Conservation (phyloP, 768 basidiomycete species). For the Lentinula boryana region DNA sequence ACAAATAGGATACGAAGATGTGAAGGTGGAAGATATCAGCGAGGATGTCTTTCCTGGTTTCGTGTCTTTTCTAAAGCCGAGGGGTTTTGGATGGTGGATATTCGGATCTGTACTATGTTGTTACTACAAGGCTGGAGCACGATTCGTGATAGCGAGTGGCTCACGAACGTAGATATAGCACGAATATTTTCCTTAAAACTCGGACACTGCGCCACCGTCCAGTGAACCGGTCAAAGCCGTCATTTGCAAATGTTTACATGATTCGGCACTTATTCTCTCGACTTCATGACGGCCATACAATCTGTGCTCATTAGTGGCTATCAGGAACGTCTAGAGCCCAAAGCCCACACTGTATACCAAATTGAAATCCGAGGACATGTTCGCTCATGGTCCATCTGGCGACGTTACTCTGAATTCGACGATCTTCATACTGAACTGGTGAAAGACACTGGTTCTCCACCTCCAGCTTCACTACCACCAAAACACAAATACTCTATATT, state of each 20-base stretch:
- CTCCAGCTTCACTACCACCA: slow-evolving; percentile 76
- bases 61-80: slow-evolving; percentile 36
- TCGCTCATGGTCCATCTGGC: slow-evolving; percentile 90
- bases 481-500: slow-evolving; percentile 76
- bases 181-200: no score
- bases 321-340: slow-evolving; percentile 65
- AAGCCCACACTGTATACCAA: slow-evolving; percentile 75
- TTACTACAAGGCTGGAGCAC: slow-evolving; percentile 32
- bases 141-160: slow-evolving; percentile 46
- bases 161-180: not conserved
- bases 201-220: no score
- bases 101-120: slow-evolving; percentile 33
- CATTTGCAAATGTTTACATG: not conserved
- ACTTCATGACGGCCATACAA: slow-evolving; percentile 66
- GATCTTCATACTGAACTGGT: slow-evolving; percentile 79
- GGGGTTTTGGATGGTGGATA: slow-evolving; percentile 36
- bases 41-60: slow-evolving; percentile 55
- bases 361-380: slow-evolving; percentile 86
- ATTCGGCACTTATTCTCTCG: not conserved
- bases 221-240: no score
- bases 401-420: slow-evolving; percentile 92
- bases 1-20: slow-evolving; percentile 45
- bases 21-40: slow-evolving; percentile 52
- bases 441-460: slow-evolving; percentile 72
- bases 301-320: slow-evolving; percentile 63